Percentiles rank a stretch among this genome's conserved stretches.
Conservation (phyloP, 2,329 filamentous ascomycete genomes). For the Meredithiella fracta region DNA sequence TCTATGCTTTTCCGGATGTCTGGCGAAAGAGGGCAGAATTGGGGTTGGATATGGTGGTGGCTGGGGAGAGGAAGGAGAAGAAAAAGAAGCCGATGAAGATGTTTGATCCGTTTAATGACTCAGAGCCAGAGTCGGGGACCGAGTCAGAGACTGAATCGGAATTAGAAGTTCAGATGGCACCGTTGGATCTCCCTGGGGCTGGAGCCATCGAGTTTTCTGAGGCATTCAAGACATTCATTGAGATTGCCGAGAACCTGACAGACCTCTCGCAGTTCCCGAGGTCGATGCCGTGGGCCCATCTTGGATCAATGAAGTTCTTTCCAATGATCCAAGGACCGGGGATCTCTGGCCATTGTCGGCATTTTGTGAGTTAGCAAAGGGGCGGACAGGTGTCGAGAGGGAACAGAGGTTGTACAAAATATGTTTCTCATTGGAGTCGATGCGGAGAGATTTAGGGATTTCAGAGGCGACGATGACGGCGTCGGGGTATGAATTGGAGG, state of each 20-base stretch:
- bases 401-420: background rate
- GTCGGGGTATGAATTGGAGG: background rate
- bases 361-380: background rate
- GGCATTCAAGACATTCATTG: background rate
- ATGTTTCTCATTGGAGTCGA: background rate
- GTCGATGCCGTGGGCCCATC: background rate
- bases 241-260: background rate
- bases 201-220: background rate
- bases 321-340: constrained; percentile 3
- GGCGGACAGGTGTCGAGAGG: background rate
- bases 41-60: no score
- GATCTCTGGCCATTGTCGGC: background rate
- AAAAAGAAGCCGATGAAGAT: background rate
- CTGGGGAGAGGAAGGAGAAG: background rate
- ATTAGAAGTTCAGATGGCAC: no score
- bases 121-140: background rate
- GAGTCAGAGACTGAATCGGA: no score
- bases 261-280: background rate
- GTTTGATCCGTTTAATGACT: background rate
- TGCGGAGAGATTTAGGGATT: background rate
- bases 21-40: background rate
- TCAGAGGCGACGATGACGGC: background rate
- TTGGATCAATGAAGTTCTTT: constrained; percentile 5
- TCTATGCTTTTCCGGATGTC: constrained; percentile 4
- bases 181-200: no score